phyloP scores from a whole-genome alignment of 805 yeast species.

The Saccharomycopsis fodiens region DNA sequence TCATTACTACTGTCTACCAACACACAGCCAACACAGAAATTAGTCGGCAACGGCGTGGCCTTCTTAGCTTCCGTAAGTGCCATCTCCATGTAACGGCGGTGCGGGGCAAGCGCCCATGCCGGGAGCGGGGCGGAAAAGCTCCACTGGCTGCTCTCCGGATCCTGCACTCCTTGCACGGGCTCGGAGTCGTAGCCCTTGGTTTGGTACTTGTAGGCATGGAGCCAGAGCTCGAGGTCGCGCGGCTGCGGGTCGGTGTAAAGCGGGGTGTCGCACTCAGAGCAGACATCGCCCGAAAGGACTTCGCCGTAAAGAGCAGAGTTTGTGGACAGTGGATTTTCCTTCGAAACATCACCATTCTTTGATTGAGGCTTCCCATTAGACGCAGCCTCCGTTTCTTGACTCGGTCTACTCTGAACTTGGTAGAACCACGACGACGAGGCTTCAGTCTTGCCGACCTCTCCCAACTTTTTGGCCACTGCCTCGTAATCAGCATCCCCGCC shows the following conservation, averaged over 20 bases:
- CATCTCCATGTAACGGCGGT: conserved; percentile 55
- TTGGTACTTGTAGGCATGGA: conserved; percentile 81
- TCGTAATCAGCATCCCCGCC: conserved; percentile 44
- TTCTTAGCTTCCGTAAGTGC: conserved; percentile 75
- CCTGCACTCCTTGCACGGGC: neutral
- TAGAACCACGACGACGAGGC: conserved; percentile 64
- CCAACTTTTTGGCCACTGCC: conserved; percentile 41
- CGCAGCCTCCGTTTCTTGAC: neutral
- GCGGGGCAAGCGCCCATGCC: conserved; percentile 67
- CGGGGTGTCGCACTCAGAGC: conserved; percentile 61
- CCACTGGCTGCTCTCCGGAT: conserved; percentile 40
- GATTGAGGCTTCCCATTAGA: neutral
- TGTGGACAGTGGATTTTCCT: neutral
- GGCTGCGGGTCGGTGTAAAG: conserved; percentile 84
- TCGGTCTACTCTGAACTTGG: conserved; percentile 23
- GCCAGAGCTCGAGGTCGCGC: conserved; percentile 79
- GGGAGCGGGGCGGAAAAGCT: conserved; percentile 70
- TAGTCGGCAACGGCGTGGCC: conserved; percentile 76
- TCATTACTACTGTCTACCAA: conserved; percentile 47
- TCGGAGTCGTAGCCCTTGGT: conserved; percentile 29
- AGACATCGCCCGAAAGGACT: conserved; percentile 45
- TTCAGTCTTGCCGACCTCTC: conserved; percentile 61
- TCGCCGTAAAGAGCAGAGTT: conserved; percentile 48
- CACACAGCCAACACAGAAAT: conserved; percentile 92
- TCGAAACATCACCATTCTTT: conserved; percentile 21